These are phyloP conservation scores for Tolypocladium paradoxum DNA, from an alignment of 2,329 filamentous ascomycete species.

Conservation along the genomic window DNA sequence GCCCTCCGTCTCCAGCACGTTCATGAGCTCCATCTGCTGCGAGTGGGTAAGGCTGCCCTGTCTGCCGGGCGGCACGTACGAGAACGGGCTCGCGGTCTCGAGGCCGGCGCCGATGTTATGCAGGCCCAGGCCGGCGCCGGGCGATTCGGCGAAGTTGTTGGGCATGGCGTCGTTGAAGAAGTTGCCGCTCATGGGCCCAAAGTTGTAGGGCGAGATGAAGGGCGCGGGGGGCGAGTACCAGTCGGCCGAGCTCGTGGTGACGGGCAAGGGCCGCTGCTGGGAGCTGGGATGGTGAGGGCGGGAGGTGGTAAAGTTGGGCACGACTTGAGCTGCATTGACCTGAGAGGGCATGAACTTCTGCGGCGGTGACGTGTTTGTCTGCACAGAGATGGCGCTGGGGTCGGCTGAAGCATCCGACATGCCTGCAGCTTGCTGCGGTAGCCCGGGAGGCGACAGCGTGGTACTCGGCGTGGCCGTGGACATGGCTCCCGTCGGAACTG, in stretches of 20 bases:
- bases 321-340: conserved; percentile 1
- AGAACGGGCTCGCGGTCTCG: conserved; percentile 12
- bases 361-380: conserved; percentile 21
- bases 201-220: conserved; percentile 42
- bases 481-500: conserved; percentile 20
- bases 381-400: conserved; percentile 10
- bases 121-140: conserved; percentile 20
- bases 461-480: conserved; percentile 18
- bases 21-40: conserved; percentile 76
- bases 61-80: conserved; percentile 32
- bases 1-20: conserved; percentile 61
- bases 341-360: conserved; percentile 12
- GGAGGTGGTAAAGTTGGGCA: conserved; percentile 13
- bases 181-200: conserved; percentile 28
- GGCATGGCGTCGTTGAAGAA: conserved; percentile 30
- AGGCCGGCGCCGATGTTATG: conserved; percentile 17
- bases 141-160: conserved; percentile 17
- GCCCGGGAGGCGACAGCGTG: conserved; percentile 26
- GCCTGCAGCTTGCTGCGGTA: conserved; percentile 18
- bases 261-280: conserved; percentile 33
- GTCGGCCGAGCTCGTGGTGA: conserved; percentile 29
- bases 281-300: conserved; percentile 23
- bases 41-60: conserved; percentile 66
- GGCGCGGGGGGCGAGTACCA: conserved; percentile 44
- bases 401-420: conserved; percentile 18